Percentiles rank a stretch among this genome's conserved stretches.
These are phyloP conservation scores for Microcera coccophila DNA, from an alignment of 2,329 filamentous ascomycete genomes.

Conservation along the genomic window DNA sequence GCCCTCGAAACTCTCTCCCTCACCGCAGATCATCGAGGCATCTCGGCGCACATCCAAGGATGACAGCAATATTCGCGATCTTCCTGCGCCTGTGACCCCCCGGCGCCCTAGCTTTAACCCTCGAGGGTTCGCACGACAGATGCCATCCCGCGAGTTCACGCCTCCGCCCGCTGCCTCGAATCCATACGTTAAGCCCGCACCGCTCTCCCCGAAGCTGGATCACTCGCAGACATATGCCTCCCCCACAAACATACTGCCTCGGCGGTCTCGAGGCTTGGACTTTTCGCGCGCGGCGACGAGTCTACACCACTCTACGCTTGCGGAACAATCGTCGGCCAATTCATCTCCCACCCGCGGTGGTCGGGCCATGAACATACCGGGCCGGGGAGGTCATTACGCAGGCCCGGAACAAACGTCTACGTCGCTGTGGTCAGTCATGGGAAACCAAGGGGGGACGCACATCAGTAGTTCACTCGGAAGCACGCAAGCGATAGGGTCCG, in stretches of 20 bases:
- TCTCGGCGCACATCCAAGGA: slow-evolving; percentile 59
- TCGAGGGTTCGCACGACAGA: slow-evolving; percentile 52
- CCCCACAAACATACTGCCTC: slow-evolving; percentile 80
- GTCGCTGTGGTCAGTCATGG: slow-evolving; percentile 68
- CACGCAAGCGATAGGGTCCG: slow-evolving; percentile 67
- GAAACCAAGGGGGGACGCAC: slow-evolving; percentile 63
- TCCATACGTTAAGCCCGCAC: slow-evolving; percentile 52
- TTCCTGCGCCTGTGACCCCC: slow-evolving; percentile 62
- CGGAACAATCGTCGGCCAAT: slow-evolving; percentile 82
- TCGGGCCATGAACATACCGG: slow-evolving; percentile 59
- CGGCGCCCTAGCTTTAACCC: slow-evolving; percentile 60
- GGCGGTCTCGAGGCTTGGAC: slow-evolving; percentile 84
- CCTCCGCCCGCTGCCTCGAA: slow-evolving; percentile 34
- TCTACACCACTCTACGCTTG: slow-evolving; percentile 90
- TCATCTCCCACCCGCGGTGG: slow-evolving; percentile 82
- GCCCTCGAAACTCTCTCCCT: slow-evolving; percentile 54
- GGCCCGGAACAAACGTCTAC: slow-evolving; percentile 63
- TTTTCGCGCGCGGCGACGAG: slow-evolving; percentile 92
- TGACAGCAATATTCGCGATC: slow-evolving; percentile 54
- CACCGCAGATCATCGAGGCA: slow-evolving; percentile 54
- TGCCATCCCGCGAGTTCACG: slow-evolving; percentile 34
- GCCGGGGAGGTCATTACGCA: slow-evolving; percentile 47
- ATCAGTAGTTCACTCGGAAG: slow-evolving; percentile 78
- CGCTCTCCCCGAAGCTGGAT: slow-evolving; percentile 83
- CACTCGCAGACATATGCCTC: slow-evolving; percentile 80